These are phyloP conservation scores for Hibiscus mutabilis DNA, from an alignment of 345 rosid species.

Conservation along the genomic window DNA sequence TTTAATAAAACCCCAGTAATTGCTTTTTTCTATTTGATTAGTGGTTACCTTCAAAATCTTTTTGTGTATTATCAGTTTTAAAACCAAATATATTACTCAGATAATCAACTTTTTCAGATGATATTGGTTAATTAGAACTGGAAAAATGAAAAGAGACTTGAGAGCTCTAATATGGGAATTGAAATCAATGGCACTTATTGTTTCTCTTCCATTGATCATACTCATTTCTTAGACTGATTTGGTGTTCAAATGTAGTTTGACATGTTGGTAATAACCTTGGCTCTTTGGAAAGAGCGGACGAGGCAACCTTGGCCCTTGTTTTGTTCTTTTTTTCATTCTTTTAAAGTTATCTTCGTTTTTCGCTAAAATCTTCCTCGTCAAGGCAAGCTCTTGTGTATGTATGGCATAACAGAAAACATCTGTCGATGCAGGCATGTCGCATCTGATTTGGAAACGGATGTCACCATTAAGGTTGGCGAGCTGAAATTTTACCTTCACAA, in stretches of 20 bases:
- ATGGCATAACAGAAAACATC: not conserved
- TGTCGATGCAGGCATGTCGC: constrained; percentile 49
- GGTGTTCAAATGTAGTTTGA: not conserved
- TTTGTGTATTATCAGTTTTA: not conserved
- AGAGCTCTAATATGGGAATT: not conserved
- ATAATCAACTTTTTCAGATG: not conserved
- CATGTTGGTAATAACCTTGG: not conserved
- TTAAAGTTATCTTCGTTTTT: not conserved
- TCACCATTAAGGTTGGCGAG: constrained; percentile 56
- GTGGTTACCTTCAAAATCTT: not conserved
- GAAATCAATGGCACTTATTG: not conserved
- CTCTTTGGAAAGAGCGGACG: not conserved
- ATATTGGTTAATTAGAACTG: not conserved
- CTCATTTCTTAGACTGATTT: not conserved
- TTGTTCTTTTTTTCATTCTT: not conserved
- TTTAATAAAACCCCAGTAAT: not conserved
- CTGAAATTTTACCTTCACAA: constrained; percentile 81
- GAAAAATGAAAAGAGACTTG: not conserved
- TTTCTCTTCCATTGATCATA: no score
- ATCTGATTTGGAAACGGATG: constrained; percentile 69
- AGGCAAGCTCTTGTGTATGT: not conserved
- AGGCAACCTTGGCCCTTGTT: not conserved
- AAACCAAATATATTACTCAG: not conserved
- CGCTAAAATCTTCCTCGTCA: not conserved
- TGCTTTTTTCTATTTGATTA: not conserved